A percentile compares a stretch with the other conserved stretches of the same genome.
Evolutionary conservation across 2,329 filamentous ascomycete species (phyloP).

Genomic region (Hirsutella rhossiliensis): DNA sequence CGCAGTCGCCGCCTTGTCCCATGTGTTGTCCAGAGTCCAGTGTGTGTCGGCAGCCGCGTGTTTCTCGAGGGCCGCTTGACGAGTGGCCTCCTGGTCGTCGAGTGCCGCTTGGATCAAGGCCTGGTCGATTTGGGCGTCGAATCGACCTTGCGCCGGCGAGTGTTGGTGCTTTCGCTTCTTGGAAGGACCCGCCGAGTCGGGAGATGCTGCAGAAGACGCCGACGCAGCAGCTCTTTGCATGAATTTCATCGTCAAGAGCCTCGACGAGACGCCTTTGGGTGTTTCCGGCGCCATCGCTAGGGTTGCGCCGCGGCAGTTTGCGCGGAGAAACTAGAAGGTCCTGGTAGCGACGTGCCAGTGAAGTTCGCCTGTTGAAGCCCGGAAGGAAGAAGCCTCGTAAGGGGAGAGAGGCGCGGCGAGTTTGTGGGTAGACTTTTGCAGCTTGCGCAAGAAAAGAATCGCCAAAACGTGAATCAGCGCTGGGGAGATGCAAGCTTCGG

Average conservation of each 20-base stretch:
- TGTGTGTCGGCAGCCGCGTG: slow-evolving; percentile 58
- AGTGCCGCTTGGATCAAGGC: slow-evolving; percentile 51
- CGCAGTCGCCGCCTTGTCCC: slow-evolving; percentile 10
- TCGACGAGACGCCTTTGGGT: slow-evolving; percentile 65
- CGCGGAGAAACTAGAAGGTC: not conserved
- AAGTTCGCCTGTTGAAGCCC: too few relatives aligned
- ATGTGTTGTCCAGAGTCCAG: slow-evolving; percentile 55
- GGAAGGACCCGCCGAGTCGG: slow-evolving; percentile 37
- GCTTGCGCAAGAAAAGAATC: too few relatives aligned
- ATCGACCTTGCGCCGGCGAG: slow-evolving; percentile 22
- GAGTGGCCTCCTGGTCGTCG: slow-evolving; percentile 54
- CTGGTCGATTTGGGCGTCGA: slow-evolving; percentile 35
- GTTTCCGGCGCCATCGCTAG: slow-evolving; percentile 35
- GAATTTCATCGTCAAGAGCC: slow-evolving; percentile 91
- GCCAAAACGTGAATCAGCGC: too few relatives aligned
- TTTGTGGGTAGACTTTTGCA: too few relatives aligned
- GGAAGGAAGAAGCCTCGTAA: too few relatives aligned
- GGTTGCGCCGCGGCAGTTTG: not conserved
- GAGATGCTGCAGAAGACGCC: slow-evolving; percentile 29
- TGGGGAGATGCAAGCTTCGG: too few relatives aligned
- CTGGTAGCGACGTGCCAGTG: too few relatives aligned
- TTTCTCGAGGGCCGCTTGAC: slow-evolving; percentile 47
- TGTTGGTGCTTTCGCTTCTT: slow-evolving; percentile 50
- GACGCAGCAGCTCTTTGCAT: slow-evolving; percentile 80
- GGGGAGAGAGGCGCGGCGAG: too few relatives aligned